Base-by-base conservation (phyloP, 345 rosid species). In the Salix brachista region DNA sequence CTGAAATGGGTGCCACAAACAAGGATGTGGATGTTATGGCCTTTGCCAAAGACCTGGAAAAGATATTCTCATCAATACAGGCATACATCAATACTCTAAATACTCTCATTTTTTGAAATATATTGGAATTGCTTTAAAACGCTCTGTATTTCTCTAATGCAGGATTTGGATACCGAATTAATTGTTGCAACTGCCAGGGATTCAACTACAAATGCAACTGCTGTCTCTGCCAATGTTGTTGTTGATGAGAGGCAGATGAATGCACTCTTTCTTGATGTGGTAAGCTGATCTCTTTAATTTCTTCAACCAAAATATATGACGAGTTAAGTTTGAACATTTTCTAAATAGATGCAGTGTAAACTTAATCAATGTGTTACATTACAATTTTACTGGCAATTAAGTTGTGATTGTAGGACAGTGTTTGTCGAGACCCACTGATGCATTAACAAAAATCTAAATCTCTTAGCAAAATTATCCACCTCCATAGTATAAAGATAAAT, bases 1-100 rank as follows among this genome's bases (percentile, higher is more conserved):
- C 86, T 87, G 93, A 93, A 83, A 93, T 95, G 97, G 99, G 99
- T n/a, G 98, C 99, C 74, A 93, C 99, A 75, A 87, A 87, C 89
- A 89, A 85, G 84, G 89, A 93, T 86, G 86, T 96, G 69, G 91
- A 96, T 75, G 81, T 88, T 65, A 89, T 84, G 81, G 94, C 98
- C 74, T 96, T 96, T 79, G 89, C 97, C 48, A 90, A 85, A 78
- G 99, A 96, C 87, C 86, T 93, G 87, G 91, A 89, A 83, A 93
- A 90, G 82, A 91, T 96, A 82, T 96, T 93, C 85, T 89, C 97
- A 70, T 88, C 97, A 14, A 86, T 93, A 70, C 94, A 95, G 91
- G 99, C 67, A 82, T 83, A 85, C 77, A 75, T 88, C 98, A 13
- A 87, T 93, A 69, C 79, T 69, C 16, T 50, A 2, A 58, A 54